These are phyloP conservation scores for Globisporangium okanoganense DNA, from an alignment of 352 stramenopile genomes.

Conservation along the genomic window DNA sequence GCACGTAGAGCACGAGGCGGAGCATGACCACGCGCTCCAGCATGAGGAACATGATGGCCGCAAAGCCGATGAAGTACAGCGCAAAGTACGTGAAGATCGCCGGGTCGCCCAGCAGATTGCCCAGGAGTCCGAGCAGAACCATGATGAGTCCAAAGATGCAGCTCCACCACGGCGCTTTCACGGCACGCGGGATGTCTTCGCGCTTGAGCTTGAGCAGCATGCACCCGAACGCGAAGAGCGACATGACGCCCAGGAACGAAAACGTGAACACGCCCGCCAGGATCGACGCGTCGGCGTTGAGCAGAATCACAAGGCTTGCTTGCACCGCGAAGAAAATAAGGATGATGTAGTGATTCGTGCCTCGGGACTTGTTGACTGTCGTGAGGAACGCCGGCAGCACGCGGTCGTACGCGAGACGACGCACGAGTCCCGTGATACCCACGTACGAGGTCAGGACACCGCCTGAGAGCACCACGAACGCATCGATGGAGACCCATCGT, in stretches of 20 bases:
- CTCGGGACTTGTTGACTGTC: constrained; percentile 56
- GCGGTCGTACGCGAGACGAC: constrained; percentile 76
- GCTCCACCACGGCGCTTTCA: constrained; percentile 35
- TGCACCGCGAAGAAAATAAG: constrained; percentile 71
- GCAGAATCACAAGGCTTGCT: constrained; percentile 69
- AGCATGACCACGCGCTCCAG: constrained; percentile 77
- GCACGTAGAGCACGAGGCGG: constrained; percentile 60
- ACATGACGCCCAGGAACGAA: constrained; percentile 80
- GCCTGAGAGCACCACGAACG: constrained; percentile 86
- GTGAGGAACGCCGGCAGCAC: constrained; percentile 61
- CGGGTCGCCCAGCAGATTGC: background rate
- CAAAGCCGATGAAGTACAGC: constrained; percentile 70
- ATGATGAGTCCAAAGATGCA: constrained; percentile 17
- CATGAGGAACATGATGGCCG: constrained; percentile 76
- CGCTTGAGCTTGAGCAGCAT: constrained; percentile 87
- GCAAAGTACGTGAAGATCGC: constrained; percentile 82
- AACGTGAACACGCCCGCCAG: constrained; percentile 85
- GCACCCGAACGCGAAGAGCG: constrained; percentile 73
- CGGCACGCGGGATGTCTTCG: constrained; percentile 60
- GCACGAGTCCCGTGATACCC: constrained; percentile 82
- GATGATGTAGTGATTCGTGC: constrained; percentile 88
- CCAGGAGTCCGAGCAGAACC: constrained; percentile 17
- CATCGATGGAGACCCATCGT: constrained; percentile 78
- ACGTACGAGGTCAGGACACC: constrained; percentile 88
- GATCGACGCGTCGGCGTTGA: constrained; percentile 75